Conservation (phyloP, 2,329 filamentous ascomycete genomes). For the Claviceps sorghi region DNA sequence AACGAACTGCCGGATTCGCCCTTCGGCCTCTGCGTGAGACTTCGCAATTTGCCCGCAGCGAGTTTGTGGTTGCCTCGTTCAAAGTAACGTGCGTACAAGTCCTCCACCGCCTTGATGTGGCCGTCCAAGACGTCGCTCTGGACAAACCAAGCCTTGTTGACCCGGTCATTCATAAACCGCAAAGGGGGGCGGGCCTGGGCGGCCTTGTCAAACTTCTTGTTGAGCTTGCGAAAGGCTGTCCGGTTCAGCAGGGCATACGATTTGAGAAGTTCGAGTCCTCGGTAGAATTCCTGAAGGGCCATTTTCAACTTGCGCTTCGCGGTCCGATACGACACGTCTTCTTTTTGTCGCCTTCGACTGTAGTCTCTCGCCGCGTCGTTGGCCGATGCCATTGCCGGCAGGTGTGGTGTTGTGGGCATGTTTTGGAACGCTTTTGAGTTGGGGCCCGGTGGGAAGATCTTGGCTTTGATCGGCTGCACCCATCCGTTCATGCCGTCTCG, state of each 20-base stretch:
- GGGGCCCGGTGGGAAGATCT: constrained; percentile 40
- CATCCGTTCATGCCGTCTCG: constrained; percentile 22
- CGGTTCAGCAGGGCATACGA: constrained; percentile 81
- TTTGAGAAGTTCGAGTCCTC: constrained; percentile 80
- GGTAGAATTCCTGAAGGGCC: constrained; percentile 85
- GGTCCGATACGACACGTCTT: constrained; percentile 63
- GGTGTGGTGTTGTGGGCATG: constrained; percentile 37
- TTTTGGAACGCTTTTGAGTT: constrained; percentile 45
- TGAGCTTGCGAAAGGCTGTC: constrained; percentile 91
- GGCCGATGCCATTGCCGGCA: constrained; percentile 14
- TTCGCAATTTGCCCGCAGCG: constrained; percentile 72
- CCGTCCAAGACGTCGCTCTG: constrained; percentile 72
- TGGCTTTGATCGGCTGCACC: constrained; percentile 39
- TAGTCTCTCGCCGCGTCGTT: constrained; percentile 32
- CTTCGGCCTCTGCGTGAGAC: constrained; percentile 43
- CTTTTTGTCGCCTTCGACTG: constrained; percentile 28
- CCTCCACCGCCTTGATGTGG: constrained; percentile 69
- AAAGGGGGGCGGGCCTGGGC: constrained; percentile 62
- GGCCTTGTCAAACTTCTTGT: constrained; percentile 96
- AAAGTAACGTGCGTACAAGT: constrained; percentile 89
- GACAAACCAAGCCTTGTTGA: constrained; percentile 83
- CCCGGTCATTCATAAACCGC: constrained; percentile 80
- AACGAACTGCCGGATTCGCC: constrained; percentile 46
- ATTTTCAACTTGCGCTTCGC: constrained; percentile 87
- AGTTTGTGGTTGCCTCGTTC: constrained; percentile 88